Percentiles rank a stretch among this genome's conserved stretches.
phyloP scores from a whole-genome alignment of 768 basidiomycete genomes.

The Terana coerulea region DNA sequence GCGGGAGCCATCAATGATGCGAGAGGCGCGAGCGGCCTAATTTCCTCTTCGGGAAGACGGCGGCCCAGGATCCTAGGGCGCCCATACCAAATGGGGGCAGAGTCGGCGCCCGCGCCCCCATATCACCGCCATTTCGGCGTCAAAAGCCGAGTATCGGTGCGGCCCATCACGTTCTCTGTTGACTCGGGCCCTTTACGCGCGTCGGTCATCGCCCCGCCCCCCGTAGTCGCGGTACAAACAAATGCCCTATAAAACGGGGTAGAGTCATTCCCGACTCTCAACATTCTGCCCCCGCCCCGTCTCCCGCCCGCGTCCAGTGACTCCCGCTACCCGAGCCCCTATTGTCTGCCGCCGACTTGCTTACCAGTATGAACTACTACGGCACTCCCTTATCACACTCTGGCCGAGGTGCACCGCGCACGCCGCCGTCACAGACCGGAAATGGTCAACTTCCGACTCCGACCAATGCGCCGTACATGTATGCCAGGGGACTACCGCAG shows the following conservation, averaged over 20 bases:
- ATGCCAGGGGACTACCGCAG: constrained; percentile 12
- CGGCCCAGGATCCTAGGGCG: constrained; percentile 1
- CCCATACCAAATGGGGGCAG: not conserved
- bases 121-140: constrained; percentile 5
- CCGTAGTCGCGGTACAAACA: not conserved
- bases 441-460: constrained; percentile 10
- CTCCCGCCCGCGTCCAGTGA: not conserved
- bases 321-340: constrained; percentile 1
- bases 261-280: constrained; percentile 2
- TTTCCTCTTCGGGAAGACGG: constrained; percentile 1
- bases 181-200: constrained; percentile 11
- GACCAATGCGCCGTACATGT: constrained; percentile 16
- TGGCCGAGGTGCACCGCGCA: not conserved
- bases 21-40: constrained; percentile 3
- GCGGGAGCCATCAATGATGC: constrained; percentile 4
- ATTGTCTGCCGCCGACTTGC: not conserved
- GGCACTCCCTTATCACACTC: constrained; percentile 1
- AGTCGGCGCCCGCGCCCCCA: not conserved
- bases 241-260: constrained; percentile 6
- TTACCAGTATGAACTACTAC: not conserved
- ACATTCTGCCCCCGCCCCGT: not conserved
- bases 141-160: not conserved
- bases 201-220: constrained; percentile 6
- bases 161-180: not conserved
- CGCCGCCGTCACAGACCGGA: constrained; percentile 5